Evolutionary conservation across 148 eudicot species (phyloP), one percentile per base, ranked within the genome.

Genomic region (Suaeda aralocaspica): DNA sequence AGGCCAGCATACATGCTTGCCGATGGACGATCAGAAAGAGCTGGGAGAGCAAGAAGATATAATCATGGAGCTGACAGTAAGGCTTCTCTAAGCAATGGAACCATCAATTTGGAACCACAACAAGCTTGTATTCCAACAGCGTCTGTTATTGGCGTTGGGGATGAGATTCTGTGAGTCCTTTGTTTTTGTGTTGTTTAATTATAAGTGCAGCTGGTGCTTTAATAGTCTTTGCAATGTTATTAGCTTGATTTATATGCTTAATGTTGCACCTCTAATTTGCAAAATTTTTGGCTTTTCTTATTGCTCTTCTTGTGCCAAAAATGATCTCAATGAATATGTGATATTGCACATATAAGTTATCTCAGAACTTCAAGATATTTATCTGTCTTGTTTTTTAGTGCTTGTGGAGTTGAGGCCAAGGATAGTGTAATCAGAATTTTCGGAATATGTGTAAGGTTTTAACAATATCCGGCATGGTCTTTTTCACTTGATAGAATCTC

Each of bases 1-100:
- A 86, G 76, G 72, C 92, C 98, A 66, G 98, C 98, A 21, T 87
- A 91, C 72, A 67, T 80, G 76, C 96, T 94, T 82, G 69, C 96
- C 41, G 98, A 94, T 74, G 98, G 98, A 76, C 88, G 98, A 77
- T 82, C 84, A 74, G 98, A 94, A 81, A 87, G 98, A 78, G 96
- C 98, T 42, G 98, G 98, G 50, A 89, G 98, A 79, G 84, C 79
- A 73, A 94, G 72, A 77, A 91, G 89, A 80, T 66, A 64, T 49
- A 44, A 81, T 68, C 78, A 72, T 74, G 75, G 74, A 55, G 72
- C 66, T 68, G 65, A 58, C 61, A 71, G 66, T 64, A 69, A 66
- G 59, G 64, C 51, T 55, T 67, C 88, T 65, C 72, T 70, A 58
- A 72, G 81, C 80, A 94, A 91, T 79, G 98, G 91, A 64, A 22